Conservation (phyloP, 768 basidiomycete genomes). For the Trametes sanguinea region DNA sequence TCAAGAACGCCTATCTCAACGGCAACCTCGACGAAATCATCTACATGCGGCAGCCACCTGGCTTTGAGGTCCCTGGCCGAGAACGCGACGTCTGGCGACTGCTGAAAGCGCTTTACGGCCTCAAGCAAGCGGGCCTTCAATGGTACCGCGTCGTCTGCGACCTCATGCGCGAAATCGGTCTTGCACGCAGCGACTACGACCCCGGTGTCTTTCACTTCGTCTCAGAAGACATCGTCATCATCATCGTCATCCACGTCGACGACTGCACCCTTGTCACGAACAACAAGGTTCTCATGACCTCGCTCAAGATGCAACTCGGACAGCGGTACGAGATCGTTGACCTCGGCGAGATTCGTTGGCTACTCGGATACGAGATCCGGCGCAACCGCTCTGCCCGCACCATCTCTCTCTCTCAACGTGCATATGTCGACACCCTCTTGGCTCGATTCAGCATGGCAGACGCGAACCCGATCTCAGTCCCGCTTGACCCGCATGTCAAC, state of each 20-base stretch:
- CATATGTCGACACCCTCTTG: conserved; percentile 22
- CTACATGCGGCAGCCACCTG: conserved; percentile 15
- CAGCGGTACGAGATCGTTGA: conserved; percentile 14
- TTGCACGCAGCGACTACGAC: conserved; percentile 15
- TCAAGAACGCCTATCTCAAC: conserved; percentile 37
- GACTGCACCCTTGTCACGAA: conserved; percentile 12
- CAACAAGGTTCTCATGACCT: neutral
- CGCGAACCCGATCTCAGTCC: conserved; percentile 9
- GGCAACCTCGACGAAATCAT: conserved; percentile 21
- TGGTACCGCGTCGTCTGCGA: conserved; percentile 26
- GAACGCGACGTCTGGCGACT: conserved; percentile 22
- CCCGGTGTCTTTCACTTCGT: conserved; percentile 15
- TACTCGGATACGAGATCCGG: conserved; percentile 23
- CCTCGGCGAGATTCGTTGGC: conserved; percentile 20
- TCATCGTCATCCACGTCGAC: conserved; percentile 25
- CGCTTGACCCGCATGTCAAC: neutral
- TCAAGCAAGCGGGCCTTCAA: conserved; percentile 28
- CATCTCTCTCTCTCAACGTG: conserved; percentile 16
- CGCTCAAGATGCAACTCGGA: neutral
- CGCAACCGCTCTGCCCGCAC: conserved; percentile 17
- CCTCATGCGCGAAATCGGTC: conserved; percentile 5
- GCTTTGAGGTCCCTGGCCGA: neutral
- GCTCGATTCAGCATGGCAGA: conserved; percentile 12
- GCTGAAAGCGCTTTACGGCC: conserved; percentile 30
- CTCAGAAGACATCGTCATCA: neutral